Evolutionary conservation across 2,329 filamentous ascomycete genomes (phyloP), one percentile per base, ranked within the genome.

Genomic region (Thelonectria olida): DNA sequence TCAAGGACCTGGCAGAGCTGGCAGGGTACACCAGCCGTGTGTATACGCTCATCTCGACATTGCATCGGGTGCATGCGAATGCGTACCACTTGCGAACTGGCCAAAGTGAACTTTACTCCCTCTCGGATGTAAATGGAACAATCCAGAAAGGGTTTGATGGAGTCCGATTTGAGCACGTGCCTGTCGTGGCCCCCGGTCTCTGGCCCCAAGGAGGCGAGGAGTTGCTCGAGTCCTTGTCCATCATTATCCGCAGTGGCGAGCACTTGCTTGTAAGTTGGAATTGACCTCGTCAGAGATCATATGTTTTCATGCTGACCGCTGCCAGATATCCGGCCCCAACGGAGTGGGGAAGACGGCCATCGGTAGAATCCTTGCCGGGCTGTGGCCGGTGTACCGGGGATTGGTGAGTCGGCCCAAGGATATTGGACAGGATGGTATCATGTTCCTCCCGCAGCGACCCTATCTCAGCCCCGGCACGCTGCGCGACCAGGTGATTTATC

Each of bases 401-500:
- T 84, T 99, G 2, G 92, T 97, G 17, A 96, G 92, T 60, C 88
- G 94, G 1, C 95, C 96, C 3, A 92, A 96, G 72, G 85, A 82
- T 38, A 86, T 88, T 41, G 93, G 93, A 38, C 85, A 90, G 64
- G 95, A 98, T 67, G 96, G 96, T 61, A 97, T 99, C 80, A 98
- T 99, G 94, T 98, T 99, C 79, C 85, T 99, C 10, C 96, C 96
- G 0, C 96, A 99, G 76, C 86, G 95, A 15, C 93, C 95, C 0
- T 98, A 98, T 72, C 86, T 98, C 31, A 95, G 90, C 75, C 91
- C 95, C 20, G 96, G 96, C 34, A 98, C 96, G 1, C 83, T 98
- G 9, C 90, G 96, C 23, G 96, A 99, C 72, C 96, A 99, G 79
- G 93, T 99, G 72, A 97, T 98, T 74, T 99, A 99, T 70, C 96